These are phyloP conservation scores for Rusavskia elegans DNA, from an alignment of 495 filamentous ascomycete genomes.

Conservation along the genomic window DNA sequence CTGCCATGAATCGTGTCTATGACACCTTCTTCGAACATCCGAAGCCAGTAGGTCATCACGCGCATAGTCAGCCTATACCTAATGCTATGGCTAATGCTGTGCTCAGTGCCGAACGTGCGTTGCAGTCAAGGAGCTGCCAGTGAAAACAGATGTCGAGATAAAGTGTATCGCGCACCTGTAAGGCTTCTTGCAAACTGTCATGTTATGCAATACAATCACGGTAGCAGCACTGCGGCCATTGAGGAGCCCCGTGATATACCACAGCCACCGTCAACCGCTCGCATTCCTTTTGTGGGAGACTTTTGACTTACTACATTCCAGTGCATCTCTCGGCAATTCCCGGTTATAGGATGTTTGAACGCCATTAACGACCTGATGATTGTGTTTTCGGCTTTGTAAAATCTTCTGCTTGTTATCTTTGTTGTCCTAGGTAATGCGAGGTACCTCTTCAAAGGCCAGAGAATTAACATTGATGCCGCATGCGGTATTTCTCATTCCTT, in stretches of 20 bases:
- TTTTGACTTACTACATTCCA: slow-evolving; percentile 3
- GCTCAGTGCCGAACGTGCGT: slow-evolving; percentile 42
- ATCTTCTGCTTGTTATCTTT: background rate
- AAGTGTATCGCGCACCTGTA: slow-evolving; percentile 45
- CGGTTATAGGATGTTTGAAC: background rate
- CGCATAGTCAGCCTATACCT: background rate
- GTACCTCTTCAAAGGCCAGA: background rate
- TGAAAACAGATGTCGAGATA: slow-evolving; percentile 56
- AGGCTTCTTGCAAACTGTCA: slow-evolving; percentile 7
- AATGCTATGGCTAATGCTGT: background rate
- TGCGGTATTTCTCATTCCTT: background rate
- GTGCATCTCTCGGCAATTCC: background rate
- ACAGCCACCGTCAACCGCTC: background rate
- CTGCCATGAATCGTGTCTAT: slow-evolving; percentile 46
- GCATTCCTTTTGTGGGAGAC: slow-evolving; percentile 11
- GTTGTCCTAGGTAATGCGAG: background rate
- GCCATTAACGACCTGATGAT: background rate
- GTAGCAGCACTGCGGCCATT: slow-evolving; percentile 6
- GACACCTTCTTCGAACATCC: slow-evolving; percentile 39
- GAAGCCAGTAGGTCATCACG: slow-evolving; percentile 29
- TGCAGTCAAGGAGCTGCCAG: slow-evolving; percentile 46
- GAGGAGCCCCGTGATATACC: slow-evolving; percentile 1
- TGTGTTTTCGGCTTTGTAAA: background rate
- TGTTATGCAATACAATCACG: background rate
- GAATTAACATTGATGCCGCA: background rate